Base-by-base conservation (phyloP, 139 green algal genomes). In the Micractinium sp. region DNA sequence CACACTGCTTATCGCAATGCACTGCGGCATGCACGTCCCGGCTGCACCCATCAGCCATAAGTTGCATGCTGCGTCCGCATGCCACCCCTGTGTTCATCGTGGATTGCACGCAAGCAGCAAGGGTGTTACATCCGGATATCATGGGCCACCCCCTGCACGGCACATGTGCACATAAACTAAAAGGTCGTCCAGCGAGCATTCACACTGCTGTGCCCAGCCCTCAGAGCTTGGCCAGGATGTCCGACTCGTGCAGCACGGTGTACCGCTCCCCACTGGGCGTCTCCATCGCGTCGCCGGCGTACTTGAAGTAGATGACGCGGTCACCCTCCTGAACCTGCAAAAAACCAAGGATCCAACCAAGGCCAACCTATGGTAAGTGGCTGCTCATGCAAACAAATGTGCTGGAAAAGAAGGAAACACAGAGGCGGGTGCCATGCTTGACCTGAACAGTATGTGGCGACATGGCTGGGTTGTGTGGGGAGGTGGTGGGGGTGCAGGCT, bases 221-320 rank as follows among this genome's bases (percentile, higher is more conserved):
- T 90, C 35, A 95, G 31, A 93, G 88, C 89, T 97, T 97, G 91
- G 96, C 98, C 29, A 99, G 90, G 73, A 99, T 95, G 91, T 99
- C 97, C 67, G 93, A 93, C 89, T 97, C 95, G 82, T 96, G 93
- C 77, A 99, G 81, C 74, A 98, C 95, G 39, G 98, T 93, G 88
- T 94, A 99, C 92, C 97, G 95, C 25, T 92, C 91, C 20, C 97
- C 97, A 20, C 89, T 85, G 23, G 94, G 93, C 0, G 96, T 98
- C 90, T 98, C 94, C 96, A 99, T 98, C 85, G 93, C 90, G 86
- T 99, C 97, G 35, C 78, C 76, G 31, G 96, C 96, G 56, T 96
- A 98, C 92, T 98, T 98, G 94, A 98, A 98, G 87, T 96, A 97
- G 63, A 99, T 87, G n/a, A 99, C 93, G 61, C 89, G 88, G 56